Conservation (phyloP, 2,329 filamentous ascomycete genomes). For the Colletotrichum echinochloae region DNA sequence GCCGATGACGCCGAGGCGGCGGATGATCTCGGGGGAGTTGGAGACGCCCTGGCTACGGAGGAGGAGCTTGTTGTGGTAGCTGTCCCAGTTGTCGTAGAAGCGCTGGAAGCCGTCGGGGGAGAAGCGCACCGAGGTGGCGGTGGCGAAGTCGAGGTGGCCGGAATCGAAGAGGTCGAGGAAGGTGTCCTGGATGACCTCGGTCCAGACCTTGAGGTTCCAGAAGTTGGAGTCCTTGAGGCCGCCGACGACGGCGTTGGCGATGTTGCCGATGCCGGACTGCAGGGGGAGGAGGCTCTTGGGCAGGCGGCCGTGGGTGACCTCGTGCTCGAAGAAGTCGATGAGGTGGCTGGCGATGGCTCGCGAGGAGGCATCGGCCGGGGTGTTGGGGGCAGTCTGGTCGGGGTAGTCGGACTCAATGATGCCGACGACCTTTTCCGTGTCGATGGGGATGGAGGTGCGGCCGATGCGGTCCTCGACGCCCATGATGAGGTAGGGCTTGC, state of each 20-base stretch:
- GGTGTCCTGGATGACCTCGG: conserved; percentile 91
- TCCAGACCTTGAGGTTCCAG: conserved; percentile 91
- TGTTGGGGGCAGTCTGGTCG: conserved; percentile 79
- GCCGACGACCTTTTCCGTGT: conserved; percentile 86
- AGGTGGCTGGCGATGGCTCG: conserved; percentile 81
- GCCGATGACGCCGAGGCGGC: conserved; percentile 86
- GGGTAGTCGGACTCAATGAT: conserved; percentile 88
- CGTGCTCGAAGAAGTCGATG: conserved; percentile 87
- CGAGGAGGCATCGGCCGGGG: conserved; percentile 79
- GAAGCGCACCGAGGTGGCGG: conserved; percentile 90
- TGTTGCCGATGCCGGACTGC: conserved; percentile 92
- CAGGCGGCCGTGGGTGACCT: conserved; percentile 82
- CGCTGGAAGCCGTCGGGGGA: conserved; percentile 91
- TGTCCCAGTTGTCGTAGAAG: conserved; percentile 88
- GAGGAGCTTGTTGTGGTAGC: conserved; percentile 83
- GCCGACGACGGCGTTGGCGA: conserved; percentile 90
- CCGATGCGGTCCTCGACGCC: conserved; percentile 88
- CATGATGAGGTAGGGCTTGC: conserved; percentile 90
- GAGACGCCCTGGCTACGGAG: conserved; percentile 89
- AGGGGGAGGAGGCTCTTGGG: conserved; percentile 82
- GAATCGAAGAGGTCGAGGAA: conserved; percentile 94
- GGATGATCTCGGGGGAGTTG: conserved; percentile 92
- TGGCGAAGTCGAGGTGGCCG: conserved; percentile 88
- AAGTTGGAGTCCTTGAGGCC: conserved; percentile 86
- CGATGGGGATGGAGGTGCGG: conserved; percentile 82